Evolutionary conservation across 2,329 filamentous ascomycete genomes (phyloP).

Genomic region (Epichloe aotearoae): DNA sequence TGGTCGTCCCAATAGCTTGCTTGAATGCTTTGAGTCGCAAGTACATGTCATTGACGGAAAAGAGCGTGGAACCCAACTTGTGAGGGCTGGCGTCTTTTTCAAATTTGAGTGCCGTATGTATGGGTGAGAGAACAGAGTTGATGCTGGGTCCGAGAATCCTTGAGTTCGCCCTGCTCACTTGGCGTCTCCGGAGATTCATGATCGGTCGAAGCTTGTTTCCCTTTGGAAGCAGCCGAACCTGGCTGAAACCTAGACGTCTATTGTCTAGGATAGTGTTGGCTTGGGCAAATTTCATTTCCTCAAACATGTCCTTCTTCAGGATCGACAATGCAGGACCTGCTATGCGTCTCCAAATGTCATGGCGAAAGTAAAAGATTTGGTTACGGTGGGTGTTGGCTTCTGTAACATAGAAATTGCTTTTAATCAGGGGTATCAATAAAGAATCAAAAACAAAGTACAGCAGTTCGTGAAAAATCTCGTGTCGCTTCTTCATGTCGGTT

Average conservation of each 20-base stretch:
- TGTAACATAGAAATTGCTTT: slow-evolving; percentile 85
- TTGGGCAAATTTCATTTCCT: slow-evolving; percentile 51
- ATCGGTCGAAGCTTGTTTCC: slow-evolving; percentile 64
- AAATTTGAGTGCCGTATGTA: slow-evolving; percentile 63
- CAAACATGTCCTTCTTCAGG: slow-evolving; percentile 63
- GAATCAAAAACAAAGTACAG: slow-evolving; percentile 92
- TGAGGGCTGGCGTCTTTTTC: slow-evolving; percentile 51
- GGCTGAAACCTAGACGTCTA: slow-evolving; percentile 60
- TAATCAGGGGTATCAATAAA: slow-evolving; percentile 72
- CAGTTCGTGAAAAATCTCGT: slow-evolving; percentile 70
- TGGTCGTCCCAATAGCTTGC: slow-evolving; percentile 24
- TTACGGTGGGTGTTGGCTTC: slow-evolving; percentile 74
- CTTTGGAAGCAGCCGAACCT: slow-evolving; percentile 71
- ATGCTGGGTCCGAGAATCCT: slow-evolving; percentile 40
- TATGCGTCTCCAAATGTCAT: slow-evolving; percentile 76
- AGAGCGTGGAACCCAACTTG: slow-evolving; percentile 64
- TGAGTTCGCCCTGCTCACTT: slow-evolving; percentile 43
- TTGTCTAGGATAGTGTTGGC: slow-evolving; percentile 45
- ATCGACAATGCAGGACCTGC: slow-evolving; percentile 56
- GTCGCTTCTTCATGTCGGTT: slow-evolving; percentile 62
- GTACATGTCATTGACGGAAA: slow-evolving; percentile 73
- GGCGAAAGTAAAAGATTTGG: slow-evolving; percentile 82
- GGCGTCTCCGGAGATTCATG: slow-evolving; percentile 65
- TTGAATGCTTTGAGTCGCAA: slow-evolving; percentile 59
- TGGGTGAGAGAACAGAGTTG: slow-evolving; percentile 48